These are phyloP conservation scores for Aurantiochytrium sp. DNA, from an alignment of 108 stramenopile genomes.

Conservation along the genomic window DNA sequence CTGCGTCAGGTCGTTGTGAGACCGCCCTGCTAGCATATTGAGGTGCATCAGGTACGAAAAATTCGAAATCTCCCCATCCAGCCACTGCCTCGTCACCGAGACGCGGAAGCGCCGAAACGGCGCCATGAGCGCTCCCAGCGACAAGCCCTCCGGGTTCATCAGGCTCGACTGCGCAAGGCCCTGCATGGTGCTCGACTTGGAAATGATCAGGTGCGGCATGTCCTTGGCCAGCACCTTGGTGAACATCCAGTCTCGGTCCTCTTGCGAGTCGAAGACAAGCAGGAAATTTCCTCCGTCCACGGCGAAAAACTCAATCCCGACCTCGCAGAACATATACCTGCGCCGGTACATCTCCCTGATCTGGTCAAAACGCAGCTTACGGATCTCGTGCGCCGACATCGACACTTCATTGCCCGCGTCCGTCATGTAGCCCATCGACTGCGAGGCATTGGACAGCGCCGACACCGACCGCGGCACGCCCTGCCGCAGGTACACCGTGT, in stretches of 20 bases:
- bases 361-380: background rate
- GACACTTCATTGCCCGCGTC: background rate
- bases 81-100: slow-evolving; percentile 40
- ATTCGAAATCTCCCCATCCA: slow-evolving; percentile 66
- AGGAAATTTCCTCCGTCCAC: slow-evolving; percentile 4
- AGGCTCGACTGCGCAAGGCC: background rate
- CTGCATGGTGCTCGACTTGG: slow-evolving; percentile 12
- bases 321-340: background rate
- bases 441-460: background rate
- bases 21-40: slow-evolving; percentile 89
- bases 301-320: slow-evolving; percentile 16
- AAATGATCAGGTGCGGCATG: slow-evolving; percentile 6
- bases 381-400: background rate
- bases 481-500: background rate
- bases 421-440: background rate
- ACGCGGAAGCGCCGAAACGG: background rate
- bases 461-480: background rate
- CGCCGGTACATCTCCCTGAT: background rate
- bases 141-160: background rate
- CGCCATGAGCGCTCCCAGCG: slow-evolving; percentile 12
- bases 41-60: slow-evolving; percentile 91
- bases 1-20: slow-evolving; percentile 90
- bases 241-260: slow-evolving; percentile 18
- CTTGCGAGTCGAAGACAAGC: slow-evolving; percentile 5
- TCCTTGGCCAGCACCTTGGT: slow-evolving; percentile 29